Base-by-base conservation (phyloP, 1,139 yeast genomes). In the Sugiyamaella sp. region DNA sequence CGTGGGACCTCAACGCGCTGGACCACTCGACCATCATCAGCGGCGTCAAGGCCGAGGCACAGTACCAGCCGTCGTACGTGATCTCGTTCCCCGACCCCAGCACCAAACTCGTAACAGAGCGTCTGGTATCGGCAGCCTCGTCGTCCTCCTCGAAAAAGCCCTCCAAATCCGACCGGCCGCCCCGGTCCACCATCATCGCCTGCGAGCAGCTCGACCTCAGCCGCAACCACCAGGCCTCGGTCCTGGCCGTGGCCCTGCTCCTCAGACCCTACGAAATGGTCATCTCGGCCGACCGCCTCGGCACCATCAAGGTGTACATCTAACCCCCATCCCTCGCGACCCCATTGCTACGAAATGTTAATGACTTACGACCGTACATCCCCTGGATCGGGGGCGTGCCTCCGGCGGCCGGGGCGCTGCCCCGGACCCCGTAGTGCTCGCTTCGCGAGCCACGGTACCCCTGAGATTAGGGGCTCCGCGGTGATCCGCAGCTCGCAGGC, bases 211-310 rank as follows among this genome's bases (percentile, higher is more conserved):
- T 67, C 27, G 70, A 67, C 38, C 51, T 68, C 40, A 68, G 76
- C 39, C 70, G 71, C 49, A 70, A 69, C 46, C 84, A 80, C 51
- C 75, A 71, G 45, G 87, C 84, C 57, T 63, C 72, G 2, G 73
- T 86, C 27, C 77, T 76, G 1, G 85, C 74, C 41, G 68, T 85
- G 10, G 78, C 76, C 0, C 60, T 79, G 16, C 58, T 81, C 17
- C 63, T 71, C 9, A 67, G 69, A 16, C 91, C 93, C 0, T 82
- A 76, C 60, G 80, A 79, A 46, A 78, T 86, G 83, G 66, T 86
- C 4, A 71, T 86, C 1, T 75, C 86, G 1, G 88, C 74, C 2
- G 93, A 86, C 62, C 67, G 88, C 49, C 73, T 79, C 45, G 95
- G 95, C 0, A 72, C 72, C 5, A 74, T 86, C 38, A 81, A 80